Evolutionary conservation across 139 green algal genomes (phyloP), one percentile per base, ranked within the genome.

Genomic region (Pycnococcus provasolii): DNA sequence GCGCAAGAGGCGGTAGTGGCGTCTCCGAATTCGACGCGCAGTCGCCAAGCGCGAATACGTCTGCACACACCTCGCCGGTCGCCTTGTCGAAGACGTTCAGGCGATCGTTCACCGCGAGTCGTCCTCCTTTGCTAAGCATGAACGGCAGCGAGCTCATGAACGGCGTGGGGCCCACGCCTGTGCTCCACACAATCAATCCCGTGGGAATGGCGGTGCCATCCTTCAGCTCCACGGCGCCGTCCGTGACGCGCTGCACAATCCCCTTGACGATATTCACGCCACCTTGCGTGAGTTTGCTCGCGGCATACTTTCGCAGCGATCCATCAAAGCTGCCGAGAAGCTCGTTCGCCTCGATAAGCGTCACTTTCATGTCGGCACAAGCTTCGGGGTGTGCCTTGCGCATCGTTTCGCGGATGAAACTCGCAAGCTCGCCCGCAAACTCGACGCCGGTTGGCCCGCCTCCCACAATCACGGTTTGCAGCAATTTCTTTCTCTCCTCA

Each of bases 101-200:
- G 39, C 45, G 39, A 8, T 48, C 64, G 51, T 86, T 79, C 3
- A 89, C 66, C 4, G 81, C 83, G 13, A 90, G 58, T 26, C 80
- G 66, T 1, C 75, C 77, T n/a, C 40, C 61, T 9, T 3, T 41
- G 3, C 15, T n/a, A 42, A 59, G 53, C 26, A 58, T 3, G 64
- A 96, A 94, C 0, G 86, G 81, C 57, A 96, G 80, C 42, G 77
- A 81, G 26, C 75, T 77, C 8, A 83, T 84, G 78, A 95, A 94
- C 40, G 76, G 55, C 44, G 81, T 92, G 62, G 88, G 88, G 1
- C 88, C 89, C 2, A 95, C 86, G 0, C 88, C 88, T 0, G 90
- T 96, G 67, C 73, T 85, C 89, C 89, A 96, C 2, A 96, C 87
- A 58, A 86, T 88, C 37, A 96, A 58, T 2, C 90, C 89, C 70